Evolutionary conservation across 2,329 filamentous ascomycete species (phyloP).

Genomic region (Ascochyta clinopodiicola): DNA sequence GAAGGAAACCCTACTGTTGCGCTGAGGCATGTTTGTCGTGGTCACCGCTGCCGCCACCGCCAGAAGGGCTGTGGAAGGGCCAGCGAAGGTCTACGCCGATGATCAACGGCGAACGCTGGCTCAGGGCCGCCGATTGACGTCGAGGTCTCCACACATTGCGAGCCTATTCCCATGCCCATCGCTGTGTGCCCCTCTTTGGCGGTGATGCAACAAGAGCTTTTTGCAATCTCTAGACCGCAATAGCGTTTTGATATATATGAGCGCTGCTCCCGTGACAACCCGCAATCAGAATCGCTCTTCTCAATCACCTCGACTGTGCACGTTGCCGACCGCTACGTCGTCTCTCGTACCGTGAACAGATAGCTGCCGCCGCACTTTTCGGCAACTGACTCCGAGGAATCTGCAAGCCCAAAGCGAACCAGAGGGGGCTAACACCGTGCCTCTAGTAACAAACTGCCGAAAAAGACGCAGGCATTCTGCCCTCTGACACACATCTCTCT

Average conservation of each 20-base stretch:
- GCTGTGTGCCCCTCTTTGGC: slow-evolving; percentile 16
- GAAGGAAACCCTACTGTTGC: slow-evolving; percentile 20
- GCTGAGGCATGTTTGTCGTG: not conserved
- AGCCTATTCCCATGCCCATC: slow-evolving; percentile 22
- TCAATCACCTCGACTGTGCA: slow-evolving; percentile 1
- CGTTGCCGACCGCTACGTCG: slow-evolving; percentile 9
- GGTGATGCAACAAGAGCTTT: slow-evolving; percentile 30
- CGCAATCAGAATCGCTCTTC: slow-evolving; percentile 18
- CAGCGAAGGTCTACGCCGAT: slow-evolving; percentile 17
- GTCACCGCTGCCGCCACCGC: slow-evolving; percentile 13
- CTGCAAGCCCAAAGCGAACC: slow-evolving; percentile 30
- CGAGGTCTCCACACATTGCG: slow-evolving; percentile 33
- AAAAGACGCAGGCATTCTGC: slow-evolving; percentile 4
- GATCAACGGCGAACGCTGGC: slow-evolving; percentile 27
- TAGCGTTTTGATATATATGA: slow-evolving; percentile 26
- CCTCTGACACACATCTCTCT: not conserved
- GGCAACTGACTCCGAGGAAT: slow-evolving; percentile 33
- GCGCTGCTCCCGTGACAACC: slow-evolving; percentile 34
- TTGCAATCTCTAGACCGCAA: slow-evolving; percentile 24
- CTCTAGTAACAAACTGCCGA: slow-evolving; percentile 12
- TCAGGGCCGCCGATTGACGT: slow-evolving; percentile 40
- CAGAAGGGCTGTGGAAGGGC: slow-evolving; percentile 23
- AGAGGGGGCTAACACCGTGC: slow-evolving; percentile 28
- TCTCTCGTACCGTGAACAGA: slow-evolving; percentile 28
- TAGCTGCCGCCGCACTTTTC: slow-evolving; percentile 29